Evolutionary conservation across 2,329 filamentous ascomycete species (phyloP), one percentile per base, ranked within the genome.

Genomic region (Falciphora oryzae): DNA sequence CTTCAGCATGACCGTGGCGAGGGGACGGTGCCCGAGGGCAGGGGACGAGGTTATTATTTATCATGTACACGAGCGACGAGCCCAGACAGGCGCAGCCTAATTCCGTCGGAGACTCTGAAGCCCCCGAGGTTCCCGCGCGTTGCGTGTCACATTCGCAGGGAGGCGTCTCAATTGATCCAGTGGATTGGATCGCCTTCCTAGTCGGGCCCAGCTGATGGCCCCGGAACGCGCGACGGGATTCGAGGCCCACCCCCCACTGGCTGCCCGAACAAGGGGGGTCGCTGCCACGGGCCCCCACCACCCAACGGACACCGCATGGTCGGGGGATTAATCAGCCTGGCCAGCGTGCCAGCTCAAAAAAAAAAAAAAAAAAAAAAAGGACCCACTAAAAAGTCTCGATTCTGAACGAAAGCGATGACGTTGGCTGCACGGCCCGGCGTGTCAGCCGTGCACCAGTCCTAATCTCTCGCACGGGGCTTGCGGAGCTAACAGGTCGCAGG

Each of bases 1-100:
- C 59, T 67, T 68, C 28, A 70, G 64, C 68, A 70, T 70, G 28
- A n/a, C 44, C 44, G 22, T 7, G 8, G 22, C 22, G 44, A 53
- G 44, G 22, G 44, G 22, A 4, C 44, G 22, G 22, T 13, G 44
- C 44, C 44, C 44, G 22, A n/a, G 44, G 44, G 44, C 44, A 22
- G 44, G 44, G 44, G 44, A 10, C 22, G 44, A n/a, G 44, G 7
- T 44, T 22, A 44, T 18, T 8, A 44, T 53, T n/a, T 53, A 22
- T 22, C 44, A 53, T 53, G 18, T 53, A n/a, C 18, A 53, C 44
- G 18, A 16, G 38, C 1, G 8, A 6, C 4, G 22, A 53, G 44
- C 16, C 18, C 4, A 22, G 14, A 7, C 16, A 44, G 38, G 18
- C 38, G 38, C 14, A 3, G 16, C 38, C 38, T 22, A 44, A 53